phyloP scores from a whole-genome alignment of 768 basidiomycete species.

The Boletus rex-veris region DNA sequence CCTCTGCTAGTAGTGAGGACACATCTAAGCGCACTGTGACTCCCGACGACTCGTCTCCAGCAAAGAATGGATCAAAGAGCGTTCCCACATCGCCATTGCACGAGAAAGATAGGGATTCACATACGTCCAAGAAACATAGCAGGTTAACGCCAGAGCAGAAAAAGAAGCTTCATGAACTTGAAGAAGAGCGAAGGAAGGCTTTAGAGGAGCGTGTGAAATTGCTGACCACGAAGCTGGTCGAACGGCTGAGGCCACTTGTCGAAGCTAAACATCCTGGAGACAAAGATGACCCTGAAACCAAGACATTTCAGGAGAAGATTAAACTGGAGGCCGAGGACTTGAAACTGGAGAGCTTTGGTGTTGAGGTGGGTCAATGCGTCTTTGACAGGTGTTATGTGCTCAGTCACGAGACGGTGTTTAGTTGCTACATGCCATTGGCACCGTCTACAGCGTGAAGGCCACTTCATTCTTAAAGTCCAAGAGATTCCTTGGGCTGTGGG shows the following conservation, averaged over 20 bases:
- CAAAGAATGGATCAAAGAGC: conserved; percentile 21
- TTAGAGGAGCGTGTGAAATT: conserved; percentile 74
- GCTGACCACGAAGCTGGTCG: conserved; percentile 76
- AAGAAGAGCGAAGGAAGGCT: conserved; percentile 73
- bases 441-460: conserved; percentile 91
- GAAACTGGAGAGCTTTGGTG: conserved; percentile 95
- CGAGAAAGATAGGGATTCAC: conserved; percentile 40
- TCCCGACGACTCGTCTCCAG: conserved; percentile 13
- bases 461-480: conserved; percentile 87
- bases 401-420: conserved; percentile 23
- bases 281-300: conserved; percentile 79
- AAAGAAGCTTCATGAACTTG: conserved; percentile 78
- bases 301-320: conserved; percentile 72
- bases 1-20: conserved; percentile 19
- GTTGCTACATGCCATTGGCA: conserved; percentile 88
- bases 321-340: conserved; percentile 87
- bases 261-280: conserved; percentile 83
- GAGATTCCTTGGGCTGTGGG: conserved; percentile 87
- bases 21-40: conserved; percentile 13
- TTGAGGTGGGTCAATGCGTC: conserved; percentile 61
- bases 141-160: conserved; percentile 80
- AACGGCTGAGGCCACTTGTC: conserved; percentile 85
- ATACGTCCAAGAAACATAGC: conserved; percentile 32
- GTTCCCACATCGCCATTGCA: conserved; percentile 24
- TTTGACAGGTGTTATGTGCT: background rate